Evolutionary conservation across 768 basidiomycete species (phyloP), one percentile per base, ranked within the genome.

Genomic region (Lactarius quietus): DNA sequence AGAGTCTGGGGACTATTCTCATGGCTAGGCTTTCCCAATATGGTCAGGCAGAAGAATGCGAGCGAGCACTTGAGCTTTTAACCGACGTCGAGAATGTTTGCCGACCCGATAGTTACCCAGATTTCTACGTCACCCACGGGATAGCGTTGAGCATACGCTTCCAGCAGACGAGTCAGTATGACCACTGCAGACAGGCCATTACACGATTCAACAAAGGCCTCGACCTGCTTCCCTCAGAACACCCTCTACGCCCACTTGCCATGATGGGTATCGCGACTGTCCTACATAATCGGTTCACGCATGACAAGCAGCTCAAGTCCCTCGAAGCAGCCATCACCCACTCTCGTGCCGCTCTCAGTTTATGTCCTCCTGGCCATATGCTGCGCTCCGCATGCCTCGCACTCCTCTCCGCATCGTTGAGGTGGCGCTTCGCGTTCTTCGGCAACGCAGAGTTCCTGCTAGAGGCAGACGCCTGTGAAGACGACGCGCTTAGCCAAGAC

Each of bases 271-370:
- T 64, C 31, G 38, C 52, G 6, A 59, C 39, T 6, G 17, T 54
- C 31, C 18, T 64, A 9, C 51, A 54, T 17, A 23, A 54, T 23
- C 38, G 52, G 20, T 64, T 59, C 23, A 64, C 63, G 6, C 57
- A 64, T 33, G 51, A 54, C 38, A 54, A 64, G 15, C 29, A 59
- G 8, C 38, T 54, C 38, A 10, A 18, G 3, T 57, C 38, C 7
- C 63, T 64, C n/a, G 57, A 64, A 43, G 62, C 53, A 28, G 51
- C 63, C 18, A 59, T 59, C 39, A 29, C 43, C 39, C 6, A 64
- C 57, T 20, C 51, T 17, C 63, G 57, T 35, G 31, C 39, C 7
- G 31, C 10, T 17, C 38, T 64, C 17, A 20, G 10, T 29, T 38
- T 29, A 15, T 64, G 36, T 4, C 57, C 63, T 6, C 57, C 63